Conservation (phyloP, 2,329 filamentous ascomycete species). For the Aspergillus carbonarius region DNA sequence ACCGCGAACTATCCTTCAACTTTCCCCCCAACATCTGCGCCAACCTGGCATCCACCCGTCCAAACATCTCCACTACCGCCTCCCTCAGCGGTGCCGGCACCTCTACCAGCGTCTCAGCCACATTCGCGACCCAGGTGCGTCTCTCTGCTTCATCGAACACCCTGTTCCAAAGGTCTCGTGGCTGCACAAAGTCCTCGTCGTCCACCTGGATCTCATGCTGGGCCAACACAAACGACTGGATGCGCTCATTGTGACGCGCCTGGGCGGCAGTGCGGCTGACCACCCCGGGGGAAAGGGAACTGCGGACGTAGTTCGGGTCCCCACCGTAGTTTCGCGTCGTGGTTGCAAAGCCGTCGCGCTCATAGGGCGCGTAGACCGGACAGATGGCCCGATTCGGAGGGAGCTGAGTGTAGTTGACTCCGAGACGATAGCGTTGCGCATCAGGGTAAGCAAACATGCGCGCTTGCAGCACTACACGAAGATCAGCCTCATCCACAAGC, state of each 20-base stretch:
- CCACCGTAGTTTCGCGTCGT: conserved; percentile 56
- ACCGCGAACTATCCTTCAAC: not conserved
- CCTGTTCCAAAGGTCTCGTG: conserved; percentile 28
- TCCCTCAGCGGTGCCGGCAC: conserved; percentile 19
- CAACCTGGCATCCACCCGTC: conserved; percentile 19
- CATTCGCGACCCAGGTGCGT: conserved; percentile 22
- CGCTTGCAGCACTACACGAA: not conserved
- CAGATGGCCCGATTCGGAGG: conserved; percentile 24
- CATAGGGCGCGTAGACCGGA: conserved; percentile 53
- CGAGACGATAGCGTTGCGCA: conserved; percentile 24
- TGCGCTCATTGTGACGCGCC: conserved; percentile 22
- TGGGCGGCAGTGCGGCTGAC: conserved; percentile 13
- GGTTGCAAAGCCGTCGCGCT: conserved; percentile 39
- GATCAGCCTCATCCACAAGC: not conserved
- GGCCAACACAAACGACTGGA: conserved; percentile 21
- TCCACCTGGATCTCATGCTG: conserved; percentile 24
- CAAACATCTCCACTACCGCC: conserved; percentile 20
- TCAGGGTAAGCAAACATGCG: not conserved
- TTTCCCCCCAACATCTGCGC: conserved; percentile 15
- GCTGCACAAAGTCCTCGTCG: conserved; percentile 32
- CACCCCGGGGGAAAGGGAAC: conserved; percentile 21
- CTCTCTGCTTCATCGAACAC: conserved; percentile 26
- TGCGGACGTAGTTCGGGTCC: conserved; percentile 56
- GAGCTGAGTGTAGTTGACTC: not conserved
- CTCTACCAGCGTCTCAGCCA: conserved; percentile 23